Evolutionary conservation across 2,329 filamentous ascomycete genomes (phyloP).

Genomic region (Cladophialophora carrionii): DNA sequence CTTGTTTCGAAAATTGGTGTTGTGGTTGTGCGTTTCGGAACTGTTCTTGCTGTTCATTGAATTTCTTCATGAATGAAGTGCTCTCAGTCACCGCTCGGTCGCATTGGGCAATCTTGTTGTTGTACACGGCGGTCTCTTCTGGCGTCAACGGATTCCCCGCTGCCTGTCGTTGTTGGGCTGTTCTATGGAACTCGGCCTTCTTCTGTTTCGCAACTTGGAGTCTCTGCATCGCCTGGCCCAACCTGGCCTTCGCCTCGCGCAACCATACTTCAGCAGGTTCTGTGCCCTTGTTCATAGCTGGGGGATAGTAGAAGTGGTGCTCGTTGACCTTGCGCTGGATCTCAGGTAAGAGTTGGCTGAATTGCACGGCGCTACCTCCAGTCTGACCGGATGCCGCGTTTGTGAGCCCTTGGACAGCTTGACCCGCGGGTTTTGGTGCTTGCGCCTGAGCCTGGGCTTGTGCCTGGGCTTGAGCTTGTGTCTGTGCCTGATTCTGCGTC

Average conservation of each 20-base stretch:
- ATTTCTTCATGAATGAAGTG: constrained; percentile 53
- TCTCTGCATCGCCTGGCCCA: constrained; percentile 54
- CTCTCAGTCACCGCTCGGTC: constrained; percentile 44
- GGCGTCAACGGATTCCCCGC: constrained; percentile 46
- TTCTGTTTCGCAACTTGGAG: constrained; percentile 53
- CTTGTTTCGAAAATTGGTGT: constrained; percentile 37
- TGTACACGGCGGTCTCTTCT: constrained; percentile 51
- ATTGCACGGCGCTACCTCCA: constrained; percentile 45
- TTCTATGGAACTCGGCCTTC: constrained; percentile 48
- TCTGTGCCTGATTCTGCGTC: constrained; percentile 23
- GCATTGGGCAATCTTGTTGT: constrained; percentile 39
- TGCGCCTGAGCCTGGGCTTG: constrained; percentile 20
- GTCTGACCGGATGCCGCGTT: constrained; percentile 36
- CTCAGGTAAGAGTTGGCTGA: constrained; percentile 50
- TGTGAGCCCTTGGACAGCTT: constrained; percentile 18
- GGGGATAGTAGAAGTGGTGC: constrained; percentile 51
- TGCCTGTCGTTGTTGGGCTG: constrained; percentile 45
- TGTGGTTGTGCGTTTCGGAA: constrained; percentile 44
- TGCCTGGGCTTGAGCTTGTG: constrained; percentile 16
- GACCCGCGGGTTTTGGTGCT: constrained; percentile 23
- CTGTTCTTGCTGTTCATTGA: constrained; percentile 53
- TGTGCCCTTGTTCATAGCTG: constrained; percentile 46
- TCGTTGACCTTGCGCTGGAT: constrained; percentile 53
- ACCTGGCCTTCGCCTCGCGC: constrained; percentile 51
- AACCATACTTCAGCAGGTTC: constrained; percentile 52